Base-by-base conservation (phyloP, 1,284 basidiomycete species). In the Ustilago bromivora region DNA sequence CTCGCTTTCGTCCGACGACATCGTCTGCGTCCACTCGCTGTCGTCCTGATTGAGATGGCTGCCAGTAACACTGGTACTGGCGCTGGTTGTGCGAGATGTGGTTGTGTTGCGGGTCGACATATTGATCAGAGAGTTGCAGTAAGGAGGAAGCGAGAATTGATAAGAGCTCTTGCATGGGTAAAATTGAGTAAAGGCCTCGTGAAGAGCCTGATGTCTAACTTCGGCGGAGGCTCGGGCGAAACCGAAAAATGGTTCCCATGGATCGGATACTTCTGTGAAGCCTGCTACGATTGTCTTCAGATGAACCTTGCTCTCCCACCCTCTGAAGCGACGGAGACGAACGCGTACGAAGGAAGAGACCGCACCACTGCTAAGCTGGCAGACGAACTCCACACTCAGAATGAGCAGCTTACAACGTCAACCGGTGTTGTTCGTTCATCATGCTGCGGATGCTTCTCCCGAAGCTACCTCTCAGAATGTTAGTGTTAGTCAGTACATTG, bases 221-320 rank as follows among this genome's bases (percentile, higher is more conserved):
- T 77, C 9, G 55, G 55, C 6, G 60, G 64, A 8, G 59, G 61
- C 0, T 23, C 35, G 9, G 61, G 51, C 2, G 67, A 71, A 8
- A 31, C 46, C 2, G 63, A 67, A 19, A 76, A 71, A 32, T 79
- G 77, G 77, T 70, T 66, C 34, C 60, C 73, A 4, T 79, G 73
- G 73, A 76, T 79, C 41, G 77, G 63, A 8, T 79, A 79, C 38
- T 79, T 79, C 35, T 31, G 73, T 2, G 77, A 79, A 59, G 74
- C 73, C 0, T 73, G 77, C 1, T 76, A 76, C 61, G 73, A 79
- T 35, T 76, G 72, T 61, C 34, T 79, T 12, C 69, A 76, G 32
- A 71, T 76, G 73, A 71, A 79, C 62, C 60, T 79, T 31, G 64
- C 61, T 10, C 49, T 76, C 1, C 67, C 68, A 5, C 10, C 6